These are phyloP conservation scores for Plasmodium gonderi DNA, from an alignment of 169 alveolate species.

Conservation along the genomic window DNA sequence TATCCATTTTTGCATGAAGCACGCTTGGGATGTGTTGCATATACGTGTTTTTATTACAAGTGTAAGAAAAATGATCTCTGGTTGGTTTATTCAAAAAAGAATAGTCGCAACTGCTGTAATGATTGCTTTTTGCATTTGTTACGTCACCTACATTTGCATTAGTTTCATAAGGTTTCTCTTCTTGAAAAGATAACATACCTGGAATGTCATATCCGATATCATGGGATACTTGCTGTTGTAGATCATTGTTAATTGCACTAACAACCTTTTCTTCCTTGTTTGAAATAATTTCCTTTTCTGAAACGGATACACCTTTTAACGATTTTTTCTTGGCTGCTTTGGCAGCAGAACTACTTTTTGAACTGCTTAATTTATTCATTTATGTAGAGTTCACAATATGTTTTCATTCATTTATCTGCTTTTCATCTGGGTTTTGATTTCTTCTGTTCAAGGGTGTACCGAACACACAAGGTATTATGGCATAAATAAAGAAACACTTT, in stretches of 20 bases:
- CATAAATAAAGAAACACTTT: neutral
- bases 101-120: neutral
- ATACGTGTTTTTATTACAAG: neutral
- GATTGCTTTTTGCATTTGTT: neutral
- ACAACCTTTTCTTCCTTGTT: neutral
- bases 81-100: neutral
- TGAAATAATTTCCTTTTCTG: neutral
- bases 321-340: neutral
- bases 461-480: neutral
- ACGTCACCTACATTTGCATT: neutral
- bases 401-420: neutral
- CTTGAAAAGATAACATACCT: neutral
- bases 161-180: neutral
- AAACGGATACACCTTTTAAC: neutral
- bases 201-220: constrained; percentile 9
- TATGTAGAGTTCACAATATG: neutral
- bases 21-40: neutral
- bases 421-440: neutral
- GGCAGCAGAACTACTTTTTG: constrained; percentile 3
- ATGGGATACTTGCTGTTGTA: neutral
- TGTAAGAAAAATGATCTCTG: neutral
- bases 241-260: neutral
- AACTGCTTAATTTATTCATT: constrained; percentile 15
- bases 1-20: neutral
- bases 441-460: neutral